phyloP scores from a whole-genome alignment of 202 grass and related monocot species.

The Brachypodium distachyon region DNA sequence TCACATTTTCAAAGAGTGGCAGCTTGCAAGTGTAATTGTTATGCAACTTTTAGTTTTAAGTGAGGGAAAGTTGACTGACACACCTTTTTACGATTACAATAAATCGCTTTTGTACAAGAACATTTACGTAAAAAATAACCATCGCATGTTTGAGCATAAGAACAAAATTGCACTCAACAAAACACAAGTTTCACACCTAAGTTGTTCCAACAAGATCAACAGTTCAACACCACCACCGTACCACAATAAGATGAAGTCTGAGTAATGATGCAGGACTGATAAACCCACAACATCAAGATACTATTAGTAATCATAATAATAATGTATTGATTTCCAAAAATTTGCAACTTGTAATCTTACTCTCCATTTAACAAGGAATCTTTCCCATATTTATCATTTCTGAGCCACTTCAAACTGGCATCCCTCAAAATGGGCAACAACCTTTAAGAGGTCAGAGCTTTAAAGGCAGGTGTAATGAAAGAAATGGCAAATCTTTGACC shows the following conservation, averaged over 20 bases:
- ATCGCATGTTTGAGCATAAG: background rate
- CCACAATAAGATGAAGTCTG: background rate
- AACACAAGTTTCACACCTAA: background rate
- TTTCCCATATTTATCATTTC: constrained; percentile 23
- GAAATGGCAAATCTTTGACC: constrained; percentile 32
- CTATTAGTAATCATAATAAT: background rate
- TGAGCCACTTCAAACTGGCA: constrained; percentile 11
- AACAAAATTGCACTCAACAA: background rate
- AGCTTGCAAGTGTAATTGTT: background rate
- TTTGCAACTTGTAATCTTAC: background rate
- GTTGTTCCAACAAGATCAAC: background rate
- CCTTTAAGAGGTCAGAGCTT: constrained; percentile 25
- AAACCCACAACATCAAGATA: background rate
- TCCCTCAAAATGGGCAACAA: constrained; percentile 35
- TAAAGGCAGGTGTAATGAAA: constrained; percentile 15
- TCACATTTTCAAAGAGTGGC: background rate
- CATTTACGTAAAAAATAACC: background rate
- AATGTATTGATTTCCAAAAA: background rate
- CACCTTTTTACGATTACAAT: background rate
- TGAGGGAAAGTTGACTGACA: background rate
- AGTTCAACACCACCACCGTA: background rate
- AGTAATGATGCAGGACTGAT: background rate
- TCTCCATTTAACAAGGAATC: constrained; percentile 11
- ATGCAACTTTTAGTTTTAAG: background rate
- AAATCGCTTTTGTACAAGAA: too few relatives aligned